Conservation (phyloP, 805 yeast species). For the Torulaspora gathmanii region DNA sequence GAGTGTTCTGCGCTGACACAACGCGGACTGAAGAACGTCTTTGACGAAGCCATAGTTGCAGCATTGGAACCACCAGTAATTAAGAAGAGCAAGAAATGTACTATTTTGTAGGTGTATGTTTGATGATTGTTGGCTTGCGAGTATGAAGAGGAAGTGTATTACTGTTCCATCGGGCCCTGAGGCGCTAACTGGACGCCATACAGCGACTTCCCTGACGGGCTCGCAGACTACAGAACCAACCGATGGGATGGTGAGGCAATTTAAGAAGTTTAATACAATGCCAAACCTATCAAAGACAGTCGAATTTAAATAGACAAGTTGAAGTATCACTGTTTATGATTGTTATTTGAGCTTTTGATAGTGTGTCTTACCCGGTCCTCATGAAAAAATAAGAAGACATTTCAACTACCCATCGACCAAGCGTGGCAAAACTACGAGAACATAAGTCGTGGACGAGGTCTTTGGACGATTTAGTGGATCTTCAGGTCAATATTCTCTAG, state of each 20-base stretch:
- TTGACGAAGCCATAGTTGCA: conserved; percentile 97
- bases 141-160: neutral
- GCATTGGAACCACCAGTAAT: conserved; percentile 95
- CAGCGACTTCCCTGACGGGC: no score
- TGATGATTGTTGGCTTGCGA: conserved; percentile 7
- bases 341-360: neutral
- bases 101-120: conserved; percentile 53
- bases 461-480: neutral
- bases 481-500: neutral
- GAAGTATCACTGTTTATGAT: neutral
- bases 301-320: neutral
- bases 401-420: neutral
- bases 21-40: conserved; percentile 94
- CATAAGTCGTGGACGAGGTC: neutral
- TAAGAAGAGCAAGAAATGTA: conserved; percentile 71
- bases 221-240: neutral
- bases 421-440: conserved; percentile 1
- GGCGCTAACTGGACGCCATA: no score
- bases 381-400: conserved; percentile 1
- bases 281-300: neutral
- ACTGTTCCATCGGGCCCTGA: no score
- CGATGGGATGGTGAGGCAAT: neutral
- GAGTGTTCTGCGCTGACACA: conserved; percentile 98
- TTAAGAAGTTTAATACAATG: neutral
- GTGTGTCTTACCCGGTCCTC: conserved; percentile 3